Evolutionary conservation across 805 yeast genomes (phyloP).

Genomic region (Teunomyces gatunensis): DNA sequence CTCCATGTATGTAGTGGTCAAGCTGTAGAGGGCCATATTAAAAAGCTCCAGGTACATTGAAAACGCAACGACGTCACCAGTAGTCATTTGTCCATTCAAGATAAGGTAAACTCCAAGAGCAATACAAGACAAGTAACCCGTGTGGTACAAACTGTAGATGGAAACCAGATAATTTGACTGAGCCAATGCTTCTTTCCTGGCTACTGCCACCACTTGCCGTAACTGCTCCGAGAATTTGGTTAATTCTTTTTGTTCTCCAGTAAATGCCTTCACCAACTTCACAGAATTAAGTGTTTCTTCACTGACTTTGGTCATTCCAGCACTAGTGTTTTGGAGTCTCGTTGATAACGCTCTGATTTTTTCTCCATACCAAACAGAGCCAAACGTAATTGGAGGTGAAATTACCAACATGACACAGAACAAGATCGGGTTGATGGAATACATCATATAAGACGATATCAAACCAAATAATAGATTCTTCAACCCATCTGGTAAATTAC

Average conservation of each 20-base stretch:
- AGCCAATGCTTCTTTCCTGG: constrained; percentile 43
- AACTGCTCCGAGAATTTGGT: constrained; percentile 37
- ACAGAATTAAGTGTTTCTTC: constrained; percentile 45
- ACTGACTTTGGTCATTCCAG: constrained; percentile 42
- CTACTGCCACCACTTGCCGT: constrained; percentile 40
- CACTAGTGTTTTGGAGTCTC: constrained; percentile 42
- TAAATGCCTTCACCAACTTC: constrained; percentile 42
- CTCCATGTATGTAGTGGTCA: constrained; percentile 46
- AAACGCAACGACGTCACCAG: constrained; percentile 47
- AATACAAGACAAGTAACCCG: constrained; percentile 42
- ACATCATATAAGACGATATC: constrained; percentile 45
- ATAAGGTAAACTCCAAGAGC: constrained; percentile 44
- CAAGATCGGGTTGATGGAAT: constrained; percentile 38
- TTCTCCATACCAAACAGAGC: constrained; percentile 46
- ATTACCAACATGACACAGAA: constrained; percentile 44
- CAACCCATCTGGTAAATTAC: constrained; percentile 44
- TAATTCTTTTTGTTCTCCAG: constrained; percentile 42
- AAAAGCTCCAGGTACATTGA: constrained; percentile 46
- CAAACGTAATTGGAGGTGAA: constrained; percentile 45
- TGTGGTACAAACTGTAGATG: constrained; percentile 40
- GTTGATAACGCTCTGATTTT: constrained; percentile 40
- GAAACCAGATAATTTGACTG: constrained; percentile 44
- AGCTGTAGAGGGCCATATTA: constrained; percentile 43
- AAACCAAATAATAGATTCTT: constrained; percentile 43
- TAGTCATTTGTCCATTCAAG: constrained; percentile 42